phyloP scores from a whole-genome alignment of 352 stramenopile species.

The Phytophthora quininea region DNA sequence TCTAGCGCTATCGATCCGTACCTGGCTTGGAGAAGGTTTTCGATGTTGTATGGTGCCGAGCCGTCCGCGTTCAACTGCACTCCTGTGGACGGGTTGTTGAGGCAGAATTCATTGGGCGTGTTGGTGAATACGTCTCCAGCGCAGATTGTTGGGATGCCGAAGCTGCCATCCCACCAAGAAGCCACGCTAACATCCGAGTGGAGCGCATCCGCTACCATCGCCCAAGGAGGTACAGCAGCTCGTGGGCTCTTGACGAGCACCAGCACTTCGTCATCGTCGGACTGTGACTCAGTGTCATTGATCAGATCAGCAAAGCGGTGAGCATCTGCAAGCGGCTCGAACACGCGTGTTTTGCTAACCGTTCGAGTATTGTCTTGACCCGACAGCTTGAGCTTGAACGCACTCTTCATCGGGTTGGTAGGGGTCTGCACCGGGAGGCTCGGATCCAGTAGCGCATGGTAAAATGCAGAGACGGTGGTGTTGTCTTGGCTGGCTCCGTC shows the following conservation, averaged over 20 bases:
- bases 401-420: conserved; percentile 39
- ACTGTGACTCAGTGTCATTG: neutral
- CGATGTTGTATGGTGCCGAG: conserved; percentile 71
- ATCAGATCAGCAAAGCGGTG: conserved; percentile 8
- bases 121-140: conserved; percentile 62
- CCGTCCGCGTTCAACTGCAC: conserved; percentile 48
- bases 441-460: conserved; percentile 53
- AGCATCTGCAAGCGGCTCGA: conserved; percentile 23
- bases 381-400: conserved; percentile 31
- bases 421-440: conserved; percentile 34
- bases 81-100: conserved; percentile 47
- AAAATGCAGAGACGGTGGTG: conserved; percentile 43
- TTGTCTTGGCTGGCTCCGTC: conserved; percentile 42
- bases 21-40: conserved; percentile 76
- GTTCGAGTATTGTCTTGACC: neutral
- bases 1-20: too few relatives aligned
- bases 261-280: conserved; percentile 30
- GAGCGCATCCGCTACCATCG: conserved; percentile 57
- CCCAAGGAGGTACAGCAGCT: conserved; percentile 66
- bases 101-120: conserved; percentile 59
- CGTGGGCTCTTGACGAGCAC: conserved; percentile 67
- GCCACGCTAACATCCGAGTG: conserved; percentile 75
- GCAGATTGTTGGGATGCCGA: conserved; percentile 76
- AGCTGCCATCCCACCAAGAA: conserved; percentile 80
- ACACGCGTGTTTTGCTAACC: conserved; percentile 21